Percentiles rank a stretch among this genome's conserved stretches.
These are phyloP conservation scores for Rosa rugosa DNA, from an alignment of 306 rosid genomes.

Conservation along the genomic window DNA sequence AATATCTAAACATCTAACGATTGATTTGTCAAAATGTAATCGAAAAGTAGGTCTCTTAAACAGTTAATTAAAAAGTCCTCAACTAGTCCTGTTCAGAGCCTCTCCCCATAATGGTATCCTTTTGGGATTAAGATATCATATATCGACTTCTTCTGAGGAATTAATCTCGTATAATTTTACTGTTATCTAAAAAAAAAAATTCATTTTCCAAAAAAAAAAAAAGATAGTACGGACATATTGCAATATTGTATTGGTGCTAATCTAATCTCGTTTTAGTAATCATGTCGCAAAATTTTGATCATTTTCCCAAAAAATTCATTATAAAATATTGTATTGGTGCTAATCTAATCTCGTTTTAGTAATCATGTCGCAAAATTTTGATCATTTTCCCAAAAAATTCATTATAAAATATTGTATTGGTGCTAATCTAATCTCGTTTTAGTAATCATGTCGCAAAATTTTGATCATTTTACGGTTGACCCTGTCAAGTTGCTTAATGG, in stretches of 20 bases:
- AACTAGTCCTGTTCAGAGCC: too few relatives aligned
- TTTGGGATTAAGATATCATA: too few relatives aligned
- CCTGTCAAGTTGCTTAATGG: slow-evolving; percentile 6
- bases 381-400: too few relatives aligned
- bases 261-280: background rate
- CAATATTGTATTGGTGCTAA: background rate
- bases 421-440: background rate
- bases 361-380: background rate
- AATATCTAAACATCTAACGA: too few relatives aligned
- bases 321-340: background rate
- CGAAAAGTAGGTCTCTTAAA: too few relatives aligned
- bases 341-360: background rate
- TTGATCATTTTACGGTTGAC: slow-evolving; percentile 6
- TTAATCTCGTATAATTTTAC: background rate
- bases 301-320: too few relatives aligned
- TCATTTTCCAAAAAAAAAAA: too few relatives aligned
- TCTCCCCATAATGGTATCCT: too few relatives aligned
- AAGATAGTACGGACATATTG: background rate
- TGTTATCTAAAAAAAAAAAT: background rate
- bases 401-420: background rate
- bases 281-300: background rate
- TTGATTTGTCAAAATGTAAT: too few relatives aligned
- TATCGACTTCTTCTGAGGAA: background rate
- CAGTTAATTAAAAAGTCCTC: too few relatives aligned
- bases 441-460: slow-evolving; percentile 1